These are phyloP conservation scores for Chenopodium suecicum DNA, from an alignment of 148 eudicot genomes.

Conservation along the genomic window DNA sequence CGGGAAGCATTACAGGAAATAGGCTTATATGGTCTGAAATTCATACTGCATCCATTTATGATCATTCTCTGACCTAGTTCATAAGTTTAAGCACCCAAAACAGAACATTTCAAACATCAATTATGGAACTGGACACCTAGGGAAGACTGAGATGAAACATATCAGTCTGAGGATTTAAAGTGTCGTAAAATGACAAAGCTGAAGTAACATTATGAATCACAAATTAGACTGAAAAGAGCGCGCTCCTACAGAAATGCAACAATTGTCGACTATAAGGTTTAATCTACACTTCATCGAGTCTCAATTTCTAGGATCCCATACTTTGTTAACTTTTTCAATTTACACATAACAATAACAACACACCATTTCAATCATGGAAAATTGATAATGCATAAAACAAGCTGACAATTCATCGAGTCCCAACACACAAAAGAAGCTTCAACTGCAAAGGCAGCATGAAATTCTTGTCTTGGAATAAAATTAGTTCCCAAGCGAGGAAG, in stretches of 20 bases:
- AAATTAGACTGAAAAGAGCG: not conserved
- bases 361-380: not conserved
- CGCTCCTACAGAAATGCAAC: not conserved
- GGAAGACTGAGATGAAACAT: not conserved
- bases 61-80: slow-evolving; percentile 28
- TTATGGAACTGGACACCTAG: too few species aligned
- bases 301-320: not conserved
- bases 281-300: not conserved
- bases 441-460: not conserved
- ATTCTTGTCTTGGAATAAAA: not conserved
- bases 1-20: slow-evolving; percentile 21
- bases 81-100: slow-evolving; percentile 9
- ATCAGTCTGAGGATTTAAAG: not conserved
- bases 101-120: slow-evolving; percentile 1
- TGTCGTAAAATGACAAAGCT: not conserved
- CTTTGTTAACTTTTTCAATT: not conserved
- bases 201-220: not conserved
- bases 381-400: not conserved
- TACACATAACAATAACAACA: not conserved
- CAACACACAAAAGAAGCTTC: not conserved
- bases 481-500: too few species aligned
- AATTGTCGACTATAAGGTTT: not conserved
- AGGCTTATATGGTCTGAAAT: slow-evolving; percentile 26
- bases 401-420: too few species aligned
- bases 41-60: slow-evolving; percentile 30